Evolutionary conservation across 371 early-diverging fungal species (phyloP).

Genomic region (Mortierella sp.): DNA sequence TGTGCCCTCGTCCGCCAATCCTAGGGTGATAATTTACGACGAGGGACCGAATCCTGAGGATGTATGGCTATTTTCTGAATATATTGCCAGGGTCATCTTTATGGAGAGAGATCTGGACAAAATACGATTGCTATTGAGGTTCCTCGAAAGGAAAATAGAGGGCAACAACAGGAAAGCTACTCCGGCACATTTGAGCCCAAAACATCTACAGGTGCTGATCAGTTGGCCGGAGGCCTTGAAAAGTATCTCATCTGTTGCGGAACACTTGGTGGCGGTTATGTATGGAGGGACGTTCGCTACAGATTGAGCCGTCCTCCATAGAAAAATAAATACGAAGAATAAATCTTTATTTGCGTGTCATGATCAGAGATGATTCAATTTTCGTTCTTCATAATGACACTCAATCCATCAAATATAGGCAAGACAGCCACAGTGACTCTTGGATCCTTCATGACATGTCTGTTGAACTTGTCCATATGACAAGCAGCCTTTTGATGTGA

Average conservation of each 20-base stretch:
- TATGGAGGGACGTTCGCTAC: conserved; percentile 33
- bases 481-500: conserved; percentile 51
- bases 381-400: conserved; percentile 60
- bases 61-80: conserved; percentile 40
- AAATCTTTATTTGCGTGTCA: no score
- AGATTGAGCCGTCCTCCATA: neutral
- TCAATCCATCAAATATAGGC: conserved; percentile 78
- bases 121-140: conserved; percentile 31
- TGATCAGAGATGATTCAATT: neutral
- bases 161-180: conserved; percentile 24
- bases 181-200: neutral
- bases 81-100: conserved; percentile 36
- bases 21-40: conserved; percentile 10
- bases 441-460: conserved; percentile 70
- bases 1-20: neutral
- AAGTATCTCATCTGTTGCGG: conserved; percentile 6
- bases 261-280: conserved; percentile 13
- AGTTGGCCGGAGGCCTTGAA: conserved; percentile 37
- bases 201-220: conserved; percentile 10
- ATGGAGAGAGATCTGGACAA: conserved; percentile 53
- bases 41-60: conserved; percentile 53
- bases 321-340: no score
- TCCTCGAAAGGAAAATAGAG: conserved; percentile 25
- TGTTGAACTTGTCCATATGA: conserved; percentile 71
- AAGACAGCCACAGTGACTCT: conserved; percentile 71